Evolutionary conservation across 2,329 filamentous ascomycete genomes (phyloP), one percentile per base, ranked within the genome.

Genomic region (Ramularia endophylla): DNA sequence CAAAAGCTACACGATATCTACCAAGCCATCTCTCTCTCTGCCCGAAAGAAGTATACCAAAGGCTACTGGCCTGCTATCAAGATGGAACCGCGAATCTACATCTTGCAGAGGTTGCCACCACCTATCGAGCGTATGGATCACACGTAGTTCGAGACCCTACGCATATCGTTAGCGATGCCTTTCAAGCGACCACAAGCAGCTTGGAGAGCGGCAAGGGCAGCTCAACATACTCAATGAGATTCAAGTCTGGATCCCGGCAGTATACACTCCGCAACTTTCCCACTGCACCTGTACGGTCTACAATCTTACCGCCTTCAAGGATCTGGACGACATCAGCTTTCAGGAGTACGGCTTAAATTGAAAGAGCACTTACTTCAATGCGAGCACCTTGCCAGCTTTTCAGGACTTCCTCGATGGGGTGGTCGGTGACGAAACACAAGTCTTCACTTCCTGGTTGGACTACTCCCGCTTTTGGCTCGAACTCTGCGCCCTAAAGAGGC

Each of bases 171-270:
- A 34, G 35, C 18, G 15, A 22, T 22, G 12, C 12, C 5, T 12
- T 8, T n/a, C 27, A 6, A n/a, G n/a, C n/a, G n/a, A n/a, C n/a
- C n/a, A n/a, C n/a, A n/a, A n/a, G n/a, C n/a, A n/a, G n/a, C n/a
- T n/a, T n/a, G n/a, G n/a, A n/a, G n/a, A n/a, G n/a, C n/a, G 9
- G 17, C 11, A 16, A n/a, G 16, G 8, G 27, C 22, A 28, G 8
- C n/a, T 8, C 15, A 11, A 65, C 74, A 57, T 53, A 81, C 77
- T 81, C 78, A 29, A 81, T 70, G 48, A 81, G 51, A 56, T 80
- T 81, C 4, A 72, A 74, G 60, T 81, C 78, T 2, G 76, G 76
- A 59, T 81, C 78, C 27, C 77, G 64, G 37, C 77, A 68, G 59
- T 81, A 81, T 2, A 81, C 65, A 56, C 77, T 81, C 38, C 68